Base-by-base conservation (phyloP, 768 basidiomycete species). In the Porpolomopsis calyptriformis region DNA sequence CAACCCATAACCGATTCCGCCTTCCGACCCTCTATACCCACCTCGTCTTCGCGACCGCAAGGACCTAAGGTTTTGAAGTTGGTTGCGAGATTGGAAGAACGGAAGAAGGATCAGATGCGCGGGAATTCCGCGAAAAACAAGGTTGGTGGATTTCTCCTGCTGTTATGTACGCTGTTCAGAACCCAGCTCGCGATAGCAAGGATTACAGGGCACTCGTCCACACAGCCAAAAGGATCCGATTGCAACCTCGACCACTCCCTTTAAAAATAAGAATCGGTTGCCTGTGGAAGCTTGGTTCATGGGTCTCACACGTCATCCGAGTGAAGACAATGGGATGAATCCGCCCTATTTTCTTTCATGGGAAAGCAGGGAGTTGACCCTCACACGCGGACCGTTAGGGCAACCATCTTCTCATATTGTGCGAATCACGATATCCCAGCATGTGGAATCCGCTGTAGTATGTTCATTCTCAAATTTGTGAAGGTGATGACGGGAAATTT, bases 241-340 rank as follows among this genome's bases (percentile, higher is more conserved):
- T 23, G 45, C 45, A 14, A 46, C 45, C 14, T 46, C 45, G 9
- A 16, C 45, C 4, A 37, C 45, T n/a, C 18, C 3, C 5, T 46
- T 37, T 23, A 18, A 12, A 26, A 14, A 19, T 40, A 20, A 40
- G 34, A 14, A 14, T 20, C 48, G 39, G 16, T 16, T 60, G 25
- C 55, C 57, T 26, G 45, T 60, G n/a, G 50, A 52, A 42, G 57
- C 55, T 18, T 58, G 55, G 54, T 58, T 49, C 49, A 47, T 57
- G 26, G 61, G 61, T 3, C 49, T 38, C 25, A 56, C 56, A 40
- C 48, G 43, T 34, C 24, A 37, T 37, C 22, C 36, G 4, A 14
- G 38, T 4, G 25, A 27, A 12, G 26, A 43, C 24, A 52, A 52
- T 27, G 35, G 38, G 0, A 26, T 22, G 12, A 50, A 49, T 9